These are phyloP conservation scores for Phanerochaete carnosa DNA, from an alignment of 768 basidiomycete genomes.

Conservation along the genomic window DNA sequence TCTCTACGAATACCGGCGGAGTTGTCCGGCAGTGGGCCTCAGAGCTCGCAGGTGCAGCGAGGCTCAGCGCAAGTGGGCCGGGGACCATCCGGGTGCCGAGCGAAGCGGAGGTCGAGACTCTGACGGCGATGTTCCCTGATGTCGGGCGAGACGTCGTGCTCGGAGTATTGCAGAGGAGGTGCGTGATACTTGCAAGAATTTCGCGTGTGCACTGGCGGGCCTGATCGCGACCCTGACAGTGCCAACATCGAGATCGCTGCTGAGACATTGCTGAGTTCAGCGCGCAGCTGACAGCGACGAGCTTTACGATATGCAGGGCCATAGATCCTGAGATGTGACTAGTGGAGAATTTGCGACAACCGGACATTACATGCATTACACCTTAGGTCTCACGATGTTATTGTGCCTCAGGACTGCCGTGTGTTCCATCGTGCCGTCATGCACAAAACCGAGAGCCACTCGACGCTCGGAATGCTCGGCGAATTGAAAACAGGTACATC, in stretches of 20 bases:
- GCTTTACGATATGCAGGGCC: neutral
- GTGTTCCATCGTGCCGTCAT: no score
- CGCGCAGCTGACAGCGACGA: constrained; percentile 25
- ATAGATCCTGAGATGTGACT: no score
- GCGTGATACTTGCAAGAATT: neutral
- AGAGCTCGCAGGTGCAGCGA: constrained; percentile 34
- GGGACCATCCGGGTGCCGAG: constrained; percentile 57
- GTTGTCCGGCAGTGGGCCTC: constrained; percentile 80
- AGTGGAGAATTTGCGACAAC: no score
- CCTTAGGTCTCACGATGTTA: no score
- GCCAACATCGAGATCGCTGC: constrained; percentile 79
- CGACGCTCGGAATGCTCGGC: neutral
- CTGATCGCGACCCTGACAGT: constrained; percentile 33
- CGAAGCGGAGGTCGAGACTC: constrained; percentile 70
- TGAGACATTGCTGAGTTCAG: constrained; percentile 66
- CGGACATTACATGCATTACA: no score
- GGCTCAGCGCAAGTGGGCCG: constrained; percentile 12
- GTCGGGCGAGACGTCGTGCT: constrained; percentile 69
- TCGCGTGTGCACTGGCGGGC: neutral
- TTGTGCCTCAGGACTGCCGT: no score
- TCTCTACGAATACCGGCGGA: constrained; percentile 2
- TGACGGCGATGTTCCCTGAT: constrained; percentile 84
- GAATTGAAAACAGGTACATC: neutral
- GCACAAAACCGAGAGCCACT: neutral
- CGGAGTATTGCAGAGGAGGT: constrained; percentile 82